These are phyloP conservation scores for Penicillium olsonii DNA, from an alignment of 2,329 filamentous ascomycete species.

Conservation along the genomic window DNA sequence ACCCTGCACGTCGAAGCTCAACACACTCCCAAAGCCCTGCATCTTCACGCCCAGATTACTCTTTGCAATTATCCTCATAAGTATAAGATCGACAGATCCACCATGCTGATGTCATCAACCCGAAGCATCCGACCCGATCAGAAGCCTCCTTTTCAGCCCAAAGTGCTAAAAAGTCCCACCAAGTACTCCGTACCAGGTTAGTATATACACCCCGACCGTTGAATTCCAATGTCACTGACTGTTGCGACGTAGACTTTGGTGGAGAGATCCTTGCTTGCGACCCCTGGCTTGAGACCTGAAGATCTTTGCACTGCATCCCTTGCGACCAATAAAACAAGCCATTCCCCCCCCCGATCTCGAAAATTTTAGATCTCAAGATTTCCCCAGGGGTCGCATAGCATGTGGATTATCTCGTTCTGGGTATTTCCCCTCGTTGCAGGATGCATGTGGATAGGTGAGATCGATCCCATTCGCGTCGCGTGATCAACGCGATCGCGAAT, in stretches of 20 bases:
- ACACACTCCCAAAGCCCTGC: background rate
- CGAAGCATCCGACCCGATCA: background rate
- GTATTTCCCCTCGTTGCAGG: slow-evolving; percentile 9
- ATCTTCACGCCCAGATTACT: background rate
- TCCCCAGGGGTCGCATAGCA: slow-evolving; percentile 1
- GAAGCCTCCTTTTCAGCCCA: background rate
- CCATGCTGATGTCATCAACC: slow-evolving; percentile 2
- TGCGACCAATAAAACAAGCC: slow-evolving; percentile 1
- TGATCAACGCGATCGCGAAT: background rate
- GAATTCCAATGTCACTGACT: no score
- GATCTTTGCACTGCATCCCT: background rate
- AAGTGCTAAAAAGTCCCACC: background rate
- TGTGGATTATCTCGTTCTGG: slow-evolving; percentile 15
- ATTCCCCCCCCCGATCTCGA: background rate
- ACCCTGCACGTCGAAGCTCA: background rate
- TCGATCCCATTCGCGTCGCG: background rate
- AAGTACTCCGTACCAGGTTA: background rate
- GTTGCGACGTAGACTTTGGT: background rate
- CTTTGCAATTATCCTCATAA: background rate
- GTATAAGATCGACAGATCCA: background rate
- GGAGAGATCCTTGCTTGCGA: slow-evolving; percentile 1
- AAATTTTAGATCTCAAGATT: background rate
- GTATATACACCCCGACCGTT: background rate
- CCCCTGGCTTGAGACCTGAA: background rate
- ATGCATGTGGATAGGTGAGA: slow-evolving; percentile 14